Base-by-base conservation (phyloP, 1,139 yeast genomes). In the Yarrowia galli region DNA sequence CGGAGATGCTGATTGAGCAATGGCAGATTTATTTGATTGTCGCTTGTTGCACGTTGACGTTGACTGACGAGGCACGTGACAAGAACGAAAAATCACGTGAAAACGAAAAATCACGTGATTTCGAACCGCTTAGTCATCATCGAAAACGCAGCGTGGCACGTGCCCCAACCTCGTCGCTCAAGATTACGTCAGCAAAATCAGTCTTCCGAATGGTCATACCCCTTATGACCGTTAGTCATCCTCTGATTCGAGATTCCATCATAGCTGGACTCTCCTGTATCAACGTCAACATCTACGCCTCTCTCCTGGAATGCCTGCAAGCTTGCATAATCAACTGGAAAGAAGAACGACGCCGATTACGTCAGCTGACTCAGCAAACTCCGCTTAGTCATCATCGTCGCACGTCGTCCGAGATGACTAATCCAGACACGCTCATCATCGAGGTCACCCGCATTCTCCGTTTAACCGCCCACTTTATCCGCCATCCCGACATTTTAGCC, bases 161-260 rank as follows among this genome's bases (percentile, higher is more conserved):
- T 1, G 38, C 46, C 12, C 54, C 56, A 3, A 22, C 53, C 7
- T 80, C 91, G 72, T 84, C 91, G 74, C 97, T 92, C 74, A 89
- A 92, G 67, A 93, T 96, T 67, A 93, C 97, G 0, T 91, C 98
- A 71, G 98, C 97, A 0, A 88, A 90, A 71, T 89, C 97, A 0
- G 88, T 96, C 1, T 96, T 96, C 79, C 84, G 90, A 68, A 88
- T 95, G 89, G 96, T 92, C 0, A 80, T 92, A 51, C 98, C 98
- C 0, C 79, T 95, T 42, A 79, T 96, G 67, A 88, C 86, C 45
- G 87, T 92, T 0, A 87, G 87, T 9, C 92, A 91, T 71, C 83
- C 85, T 1, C 83, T 88, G 73, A 86, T 95, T 8, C 83, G 92
- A 69, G 97, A 93, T 72, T 95, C 98, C 0, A 88, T 92, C 16